Percentiles rank a stretch among this genome's conserved stretches.
phyloP scores from a whole-genome alignment of 2,329 filamentous ascomycete genomes.

The Reticulascus tulasneorum region DNA sequence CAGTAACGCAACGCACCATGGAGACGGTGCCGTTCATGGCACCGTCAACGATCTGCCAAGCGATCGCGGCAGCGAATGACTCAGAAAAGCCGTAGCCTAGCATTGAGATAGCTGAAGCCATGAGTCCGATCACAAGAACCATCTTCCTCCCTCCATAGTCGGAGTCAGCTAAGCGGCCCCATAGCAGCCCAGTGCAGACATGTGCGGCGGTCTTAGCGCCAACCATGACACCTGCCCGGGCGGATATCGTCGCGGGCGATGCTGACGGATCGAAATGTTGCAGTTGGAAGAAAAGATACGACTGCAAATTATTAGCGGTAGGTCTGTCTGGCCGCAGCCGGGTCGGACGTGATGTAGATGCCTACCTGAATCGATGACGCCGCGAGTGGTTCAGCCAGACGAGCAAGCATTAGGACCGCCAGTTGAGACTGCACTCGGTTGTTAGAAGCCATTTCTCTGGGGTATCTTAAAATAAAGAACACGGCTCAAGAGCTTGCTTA shows the following conservation, averaged over 20 bases:
- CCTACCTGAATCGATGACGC: too few species aligned
- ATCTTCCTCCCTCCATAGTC: conserved; percentile 14
- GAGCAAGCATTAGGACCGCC: conserved; percentile 20
- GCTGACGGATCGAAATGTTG: conserved; percentile 10
- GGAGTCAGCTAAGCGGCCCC: conserved; percentile 15
- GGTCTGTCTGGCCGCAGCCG: too few species aligned
- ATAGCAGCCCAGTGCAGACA: conserved; percentile 16
- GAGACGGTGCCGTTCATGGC: conserved; percentile 18
- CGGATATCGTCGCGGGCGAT: conserved; percentile 12
- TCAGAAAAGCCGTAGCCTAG: conserved; percentile 69
- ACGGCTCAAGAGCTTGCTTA: too few species aligned
- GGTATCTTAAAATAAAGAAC: too few species aligned
- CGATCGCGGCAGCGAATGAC: conserved; percentile 40
- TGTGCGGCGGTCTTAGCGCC: conserved; percentile 17
- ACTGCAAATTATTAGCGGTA: too few species aligned
- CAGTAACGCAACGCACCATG: conserved; percentile 18
- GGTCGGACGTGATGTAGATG: too few species aligned
- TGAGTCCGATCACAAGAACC: conserved; percentile 15
- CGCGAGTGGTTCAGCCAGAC: conserved; percentile 22
- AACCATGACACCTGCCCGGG: conserved; percentile 16
- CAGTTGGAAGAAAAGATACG: conserved; percentile 19
- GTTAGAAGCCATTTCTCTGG: too few species aligned
- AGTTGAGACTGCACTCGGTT: too few species aligned
- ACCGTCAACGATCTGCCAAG: conserved; percentile 16
- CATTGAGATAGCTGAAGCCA: conserved; percentile 55